These are phyloP conservation scores for Chlamydomonas asymmetrica DNA, from an alignment of 139 green algal genomes.

Conservation along the genomic window DNA sequence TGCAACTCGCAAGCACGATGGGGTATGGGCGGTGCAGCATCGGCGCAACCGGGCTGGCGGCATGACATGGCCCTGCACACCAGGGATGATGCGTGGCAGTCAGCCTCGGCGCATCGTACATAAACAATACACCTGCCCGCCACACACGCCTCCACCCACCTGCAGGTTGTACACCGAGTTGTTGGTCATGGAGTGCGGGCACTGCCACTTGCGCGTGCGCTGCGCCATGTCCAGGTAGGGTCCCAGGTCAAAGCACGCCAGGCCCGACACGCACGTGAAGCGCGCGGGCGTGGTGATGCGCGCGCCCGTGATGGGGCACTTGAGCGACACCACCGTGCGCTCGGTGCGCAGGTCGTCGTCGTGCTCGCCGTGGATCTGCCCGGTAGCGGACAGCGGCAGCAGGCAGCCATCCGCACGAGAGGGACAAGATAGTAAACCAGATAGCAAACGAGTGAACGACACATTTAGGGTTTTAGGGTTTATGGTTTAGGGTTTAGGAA, in stretches of 20 bases:
- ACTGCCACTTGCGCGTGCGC: slow-evolving; percentile 86
- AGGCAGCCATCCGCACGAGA: no score
- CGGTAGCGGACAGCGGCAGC: no score
- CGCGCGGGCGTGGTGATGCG: slow-evolving; percentile 60
- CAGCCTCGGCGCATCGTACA: neutral
- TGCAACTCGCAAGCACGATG: slow-evolving; percentile 1
- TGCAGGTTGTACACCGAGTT: slow-evolving; percentile 63
- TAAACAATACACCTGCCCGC: neutral
- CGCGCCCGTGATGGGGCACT: slow-evolving; percentile 49
- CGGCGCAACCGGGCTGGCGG: no score
- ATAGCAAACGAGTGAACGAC: no score
- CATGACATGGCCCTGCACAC: neutral
- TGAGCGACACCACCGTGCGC: slow-evolving; percentile 57
- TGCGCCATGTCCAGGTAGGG: slow-evolving; percentile 72
- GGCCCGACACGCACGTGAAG: slow-evolving; percentile 41
- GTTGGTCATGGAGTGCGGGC: slow-evolving; percentile 70
- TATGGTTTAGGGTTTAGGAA: no score
- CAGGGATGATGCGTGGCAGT: neutral
- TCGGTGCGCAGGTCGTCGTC: slow-evolving; percentile 45
- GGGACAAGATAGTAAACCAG: no score
- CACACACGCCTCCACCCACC: slow-evolving; percentile 13
- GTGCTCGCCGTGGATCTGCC: slow-evolving; percentile 14
- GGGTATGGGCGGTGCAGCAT: no score
- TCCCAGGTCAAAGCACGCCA: slow-evolving; percentile 81
- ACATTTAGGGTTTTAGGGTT: no score